These are phyloP conservation scores for Ophiocordyceps camponoti-rufipedis DNA, from an alignment of 2,329 filamentous ascomycete genomes.

Conservation along the genomic window DNA sequence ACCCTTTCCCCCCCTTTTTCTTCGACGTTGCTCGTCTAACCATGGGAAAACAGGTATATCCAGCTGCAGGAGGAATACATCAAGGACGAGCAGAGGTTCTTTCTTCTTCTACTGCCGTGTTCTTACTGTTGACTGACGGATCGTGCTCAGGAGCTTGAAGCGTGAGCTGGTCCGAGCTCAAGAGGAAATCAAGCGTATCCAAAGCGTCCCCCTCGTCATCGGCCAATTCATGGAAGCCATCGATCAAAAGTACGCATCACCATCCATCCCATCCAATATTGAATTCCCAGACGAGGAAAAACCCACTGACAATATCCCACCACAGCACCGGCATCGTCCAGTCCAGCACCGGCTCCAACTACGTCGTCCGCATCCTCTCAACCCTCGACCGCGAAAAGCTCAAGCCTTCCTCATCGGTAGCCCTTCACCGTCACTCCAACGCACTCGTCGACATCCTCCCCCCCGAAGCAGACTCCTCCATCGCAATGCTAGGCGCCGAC, in stretches of 20 bases:
- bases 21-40: background rate
- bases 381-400: constrained; percentile 96
- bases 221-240: constrained; percentile 99
- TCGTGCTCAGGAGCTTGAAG: constrained; percentile 60
- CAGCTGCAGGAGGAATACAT: constrained; percentile 99
- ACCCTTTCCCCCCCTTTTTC: background rate
- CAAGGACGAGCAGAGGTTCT: constrained; percentile 93
- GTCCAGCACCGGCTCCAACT: constrained; percentile 95
- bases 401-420: constrained; percentile 94
- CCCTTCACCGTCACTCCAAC: constrained; percentile 95
- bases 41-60: constrained; percentile 51
- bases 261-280: background rate
- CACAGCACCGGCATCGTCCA: constrained; percentile 90
- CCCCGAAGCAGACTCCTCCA: constrained; percentile 96
- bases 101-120: background rate
- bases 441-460: constrained; percentile 95
- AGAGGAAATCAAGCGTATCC: constrained; percentile 98
- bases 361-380: constrained; percentile 93
- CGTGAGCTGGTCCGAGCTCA: constrained; percentile 91
- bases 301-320: background rate
- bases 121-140: constrained; percentile 1
- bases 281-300: no score
- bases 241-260: constrained; percentile 68
- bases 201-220: constrained; percentile 94
- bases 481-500: constrained; percentile 89